Percentiles rank a stretch among this genome's conserved stretches.
phyloP scores from a whole-genome alignment of 768 basidiomycete genomes.

The Trametes elegans region DNA sequence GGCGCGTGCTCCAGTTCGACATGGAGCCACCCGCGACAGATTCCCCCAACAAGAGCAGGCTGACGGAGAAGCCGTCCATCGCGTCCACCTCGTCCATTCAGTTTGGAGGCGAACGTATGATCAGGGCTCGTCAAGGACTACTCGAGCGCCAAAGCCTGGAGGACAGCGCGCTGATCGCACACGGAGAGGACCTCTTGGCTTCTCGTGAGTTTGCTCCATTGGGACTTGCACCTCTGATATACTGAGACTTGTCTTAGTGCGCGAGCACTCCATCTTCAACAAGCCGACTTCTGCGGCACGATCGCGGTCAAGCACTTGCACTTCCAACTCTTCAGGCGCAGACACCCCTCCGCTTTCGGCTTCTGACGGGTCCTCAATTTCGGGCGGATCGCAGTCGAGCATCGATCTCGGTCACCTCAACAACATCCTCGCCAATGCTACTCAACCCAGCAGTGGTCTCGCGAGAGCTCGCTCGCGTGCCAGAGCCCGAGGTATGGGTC shows the following conservation, averaged over 20 bases:
- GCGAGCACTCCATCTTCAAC: slow-evolving; percentile 55
- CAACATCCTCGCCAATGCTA: slow-evolving; percentile 50
- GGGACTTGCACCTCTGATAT: neutral
- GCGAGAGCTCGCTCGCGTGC: slow-evolving; percentile 43
- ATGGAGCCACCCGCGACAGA: slow-evolving; percentile 37
- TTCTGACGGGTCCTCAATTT: slow-evolving; percentile 66
- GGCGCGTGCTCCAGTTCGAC: slow-evolving; percentile 27
- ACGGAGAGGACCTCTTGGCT: slow-evolving; percentile 58
- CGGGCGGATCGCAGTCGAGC: slow-evolving; percentile 74
- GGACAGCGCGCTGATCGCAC: slow-evolving; percentile 59
- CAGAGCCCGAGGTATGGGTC: slow-evolving; percentile 61
- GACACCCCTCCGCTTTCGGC: slow-evolving; percentile 71
- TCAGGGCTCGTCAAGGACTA: slow-evolving; percentile 58
- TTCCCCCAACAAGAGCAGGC: slow-evolving; percentile 44
- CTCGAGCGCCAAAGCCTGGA: slow-evolving; percentile 67
- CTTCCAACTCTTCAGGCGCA: slow-evolving; percentile 56
- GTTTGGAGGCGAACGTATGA: slow-evolving; percentile 70
- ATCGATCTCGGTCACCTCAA: slow-evolving; percentile 69
- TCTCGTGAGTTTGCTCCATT: slow-evolving; percentile 44
- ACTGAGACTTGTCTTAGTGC: slow-evolving; percentile 26
- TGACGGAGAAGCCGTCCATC: slow-evolving; percentile 65
- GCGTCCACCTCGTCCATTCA: slow-evolving; percentile 60
- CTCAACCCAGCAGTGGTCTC: slow-evolving; percentile 44
- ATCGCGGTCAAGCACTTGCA: slow-evolving; percentile 70
- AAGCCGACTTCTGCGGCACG: slow-evolving; percentile 49